Base-by-base conservation (phyloP, 176 grass and related monocot species). In the Canna indica region DNA sequence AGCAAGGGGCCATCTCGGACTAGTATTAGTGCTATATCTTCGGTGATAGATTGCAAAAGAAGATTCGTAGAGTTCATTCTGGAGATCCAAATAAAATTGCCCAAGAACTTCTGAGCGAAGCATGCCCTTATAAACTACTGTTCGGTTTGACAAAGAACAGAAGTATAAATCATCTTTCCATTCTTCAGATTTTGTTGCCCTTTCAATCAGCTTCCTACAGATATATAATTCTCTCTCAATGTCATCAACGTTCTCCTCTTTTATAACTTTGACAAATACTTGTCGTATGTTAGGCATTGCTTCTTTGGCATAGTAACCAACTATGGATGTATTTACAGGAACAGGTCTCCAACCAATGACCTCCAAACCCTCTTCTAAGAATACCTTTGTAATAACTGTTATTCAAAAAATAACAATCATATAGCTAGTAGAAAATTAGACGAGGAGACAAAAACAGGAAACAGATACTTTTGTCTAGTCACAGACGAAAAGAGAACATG, bases 21-120 rank as follows among this genome's bases (percentile, higher is more conserved):
- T 99, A 52, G 94, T 99, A 78, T 99, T 99, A 48, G 94, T 99
- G 85, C 94, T 99, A 70, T 90, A 99, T 82, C 94, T 93, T 68
- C 94, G 84, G 75, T 99, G 94, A 66, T 99, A 99, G 74, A 99
- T 99, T 71, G 94, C 94, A 79, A 99, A 99, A 73, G 89, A 60
- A 69, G 94, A 99, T 74, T 66, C 85, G 78, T 83, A 99, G 20
- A 90, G 69, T 72, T 93, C 84, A 80, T 90, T 91, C 74, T 83
- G 78, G 71, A 99, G 82, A 75, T 99, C 94, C 58, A 90, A 88
- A 85, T 99, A 99, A 66, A 99, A 99, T 59, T 93, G 86, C 22
- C 94, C 94, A 82, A 99, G 85, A 88, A 88, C 82, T 80, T 90
- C 94, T 66, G 89, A 93, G 61, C 94, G 84, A 80, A 99, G 89